These are phyloP conservation scores for Babesia ovis DNA, from an alignment of 169 alveolate species.

Conservation along the genomic window DNA sequence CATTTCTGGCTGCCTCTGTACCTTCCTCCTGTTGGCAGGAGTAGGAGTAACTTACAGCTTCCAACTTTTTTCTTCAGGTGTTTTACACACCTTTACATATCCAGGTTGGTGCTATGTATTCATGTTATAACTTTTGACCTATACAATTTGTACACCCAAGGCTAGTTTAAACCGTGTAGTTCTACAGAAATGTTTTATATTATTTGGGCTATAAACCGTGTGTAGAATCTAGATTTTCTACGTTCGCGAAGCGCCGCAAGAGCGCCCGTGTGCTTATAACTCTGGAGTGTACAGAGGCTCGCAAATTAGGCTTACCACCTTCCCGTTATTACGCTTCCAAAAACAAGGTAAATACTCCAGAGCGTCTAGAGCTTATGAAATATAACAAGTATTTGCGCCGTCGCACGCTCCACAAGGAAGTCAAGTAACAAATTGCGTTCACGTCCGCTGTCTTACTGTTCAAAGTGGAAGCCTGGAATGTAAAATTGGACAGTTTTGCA, in stretches of 20 bases:
- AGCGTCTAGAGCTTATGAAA: slow-evolving; percentile 75
- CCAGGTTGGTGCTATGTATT: neutral
- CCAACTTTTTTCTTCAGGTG: neutral
- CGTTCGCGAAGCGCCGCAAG: slow-evolving; percentile 49
- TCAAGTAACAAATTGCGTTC: slow-evolving; percentile 48
- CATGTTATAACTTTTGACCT: too few species aligned
- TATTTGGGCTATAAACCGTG: neutral
- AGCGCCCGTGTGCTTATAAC: slow-evolving; percentile 70
- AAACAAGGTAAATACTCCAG: slow-evolving; percentile 79
- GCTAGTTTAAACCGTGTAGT: too few species aligned
- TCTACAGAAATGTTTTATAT: neutral
- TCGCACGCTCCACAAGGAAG: slow-evolving; percentile 79
- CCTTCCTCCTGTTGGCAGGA: neutral
- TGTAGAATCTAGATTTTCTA: neutral
- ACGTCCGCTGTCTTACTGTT: too few species aligned
- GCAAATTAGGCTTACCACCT: slow-evolving; percentile 75
- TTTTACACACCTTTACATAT: neutral
- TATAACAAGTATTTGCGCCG: slow-evolving; percentile 77
- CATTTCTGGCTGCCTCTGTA: neutral
- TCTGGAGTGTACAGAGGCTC: slow-evolving; percentile 77
- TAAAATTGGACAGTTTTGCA: too few species aligned
- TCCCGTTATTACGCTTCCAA: slow-evolving; percentile 77
- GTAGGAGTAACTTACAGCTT: neutral
- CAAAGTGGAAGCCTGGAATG: too few species aligned
- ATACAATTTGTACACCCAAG: too few species aligned